Percentiles rank a stretch among this genome's conserved stretches.
phyloP scores from a whole-genome alignment of 176 grass and related monocot genomes.

The Aegilops tauschii region DNA sequence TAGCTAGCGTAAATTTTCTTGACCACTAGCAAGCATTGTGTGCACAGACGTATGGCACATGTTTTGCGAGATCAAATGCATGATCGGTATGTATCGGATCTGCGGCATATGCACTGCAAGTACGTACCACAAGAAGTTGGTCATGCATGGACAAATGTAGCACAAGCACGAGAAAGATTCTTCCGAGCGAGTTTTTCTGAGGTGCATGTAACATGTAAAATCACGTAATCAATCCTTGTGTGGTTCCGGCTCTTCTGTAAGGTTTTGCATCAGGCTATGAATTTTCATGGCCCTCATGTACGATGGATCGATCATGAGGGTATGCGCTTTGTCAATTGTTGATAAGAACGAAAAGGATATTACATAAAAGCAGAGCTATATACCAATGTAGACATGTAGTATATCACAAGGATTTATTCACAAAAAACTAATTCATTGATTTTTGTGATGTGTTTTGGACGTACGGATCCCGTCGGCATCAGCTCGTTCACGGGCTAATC shows the following conservation, averaged over 20 bases:
- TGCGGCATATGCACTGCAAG: neutral
- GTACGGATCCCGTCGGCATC: neutral
- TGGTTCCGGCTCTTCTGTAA: too few species aligned
- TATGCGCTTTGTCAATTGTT: too few species aligned
- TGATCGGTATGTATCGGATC: neutral
- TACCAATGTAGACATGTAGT: too few species aligned
- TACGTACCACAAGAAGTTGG: neutral
- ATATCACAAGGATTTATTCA: neutral
- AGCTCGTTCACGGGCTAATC: neutral
- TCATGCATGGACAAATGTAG: neutral
- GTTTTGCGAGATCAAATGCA: neutral
- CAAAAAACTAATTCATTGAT: neutral
- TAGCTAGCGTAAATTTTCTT: neutral
- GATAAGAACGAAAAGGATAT: too few species aligned
- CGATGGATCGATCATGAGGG: too few species aligned
- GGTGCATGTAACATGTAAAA: too few species aligned
- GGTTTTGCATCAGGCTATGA: too few species aligned
- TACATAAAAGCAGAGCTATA: neutral
- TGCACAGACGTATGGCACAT: neutral
- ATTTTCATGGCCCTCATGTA: too few species aligned
- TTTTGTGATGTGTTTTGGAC: neutral
- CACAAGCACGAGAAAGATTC: neutral
- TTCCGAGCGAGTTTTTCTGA: neutral
- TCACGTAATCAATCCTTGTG: too few species aligned
- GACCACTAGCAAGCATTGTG: neutral